Evolutionary conservation across 2,329 filamentous ascomycete genomes (phyloP).

Genomic region (Penicillium thymicola): DNA sequence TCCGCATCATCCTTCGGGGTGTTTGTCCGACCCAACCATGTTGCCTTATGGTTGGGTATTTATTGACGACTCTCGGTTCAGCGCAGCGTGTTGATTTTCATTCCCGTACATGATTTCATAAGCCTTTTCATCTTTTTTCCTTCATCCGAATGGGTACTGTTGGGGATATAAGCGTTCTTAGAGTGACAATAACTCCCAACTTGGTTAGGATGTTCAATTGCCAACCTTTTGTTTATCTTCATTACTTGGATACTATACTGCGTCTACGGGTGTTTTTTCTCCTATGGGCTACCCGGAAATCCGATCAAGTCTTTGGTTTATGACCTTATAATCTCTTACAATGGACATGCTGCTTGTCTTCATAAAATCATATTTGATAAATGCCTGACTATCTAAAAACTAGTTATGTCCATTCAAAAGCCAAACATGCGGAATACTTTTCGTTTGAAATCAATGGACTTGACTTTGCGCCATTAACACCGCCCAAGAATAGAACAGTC

Average conservation of each 20-base stretch:
- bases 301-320: neutral
- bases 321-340: neutral
- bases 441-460: slow-evolving; percentile 21
- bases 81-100: slow-evolving; percentile 17
- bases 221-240: neutral
- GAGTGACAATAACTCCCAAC: slow-evolving; percentile 1
- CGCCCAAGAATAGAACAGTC: slow-evolving; percentile 19
- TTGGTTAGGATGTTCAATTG: slow-evolving; percentile 10
- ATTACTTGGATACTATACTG: neutral
- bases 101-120: slow-evolving; percentile 20
- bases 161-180: slow-evolving; percentile 9
- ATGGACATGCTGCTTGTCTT: slow-evolving; percentile 1
- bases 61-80: slow-evolving; percentile 13
- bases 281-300: neutral
- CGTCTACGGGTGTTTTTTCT: neutral
- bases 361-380: slow-evolving; percentile 16
- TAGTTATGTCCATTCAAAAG: slow-evolving; percentile 16
- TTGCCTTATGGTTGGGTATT: neutral
- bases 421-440: slow-evolving; percentile 24
- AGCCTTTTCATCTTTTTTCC: slow-evolving; percentile 4
- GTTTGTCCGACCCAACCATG: slow-evolving; percentile 2
- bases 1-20: slow-evolving; percentile 1
- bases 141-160: slow-evolving; percentile 8
- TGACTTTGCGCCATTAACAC: slow-evolving; percentile 26
- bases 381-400: slow-evolving; percentile 18